These are phyloP conservation scores for Aethionema arabicum DNA, from an alignment of 345 rosid genomes.

Conservation along the genomic window DNA sequence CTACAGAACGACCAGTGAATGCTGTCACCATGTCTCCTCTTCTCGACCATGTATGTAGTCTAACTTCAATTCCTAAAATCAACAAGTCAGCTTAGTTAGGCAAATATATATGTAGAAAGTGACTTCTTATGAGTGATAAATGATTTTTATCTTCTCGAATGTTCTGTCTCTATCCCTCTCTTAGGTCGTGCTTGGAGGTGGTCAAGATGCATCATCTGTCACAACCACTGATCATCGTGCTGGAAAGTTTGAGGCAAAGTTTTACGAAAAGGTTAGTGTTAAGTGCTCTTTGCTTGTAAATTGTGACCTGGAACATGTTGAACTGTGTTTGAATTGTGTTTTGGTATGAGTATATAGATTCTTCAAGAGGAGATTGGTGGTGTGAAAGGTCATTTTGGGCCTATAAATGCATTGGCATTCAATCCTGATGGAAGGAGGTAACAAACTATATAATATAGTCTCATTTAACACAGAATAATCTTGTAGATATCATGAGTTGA, in stretches of 20 bases:
- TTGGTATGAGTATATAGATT: slow-evolving; percentile 42
- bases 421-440: slow-evolving; percentile 97
- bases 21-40: slow-evolving; percentile 98
- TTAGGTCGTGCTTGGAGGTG: slow-evolving; percentile 99
- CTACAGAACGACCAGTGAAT: slow-evolving; percentile 87
- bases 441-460: background rate
- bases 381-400: slow-evolving; percentile 98
- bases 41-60: slow-evolving; percentile 77
- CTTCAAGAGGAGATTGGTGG: slow-evolving; percentile 93
- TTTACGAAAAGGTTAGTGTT: slow-evolving; percentile 52
- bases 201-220: slow-evolving; percentile 95
- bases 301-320: background rate
- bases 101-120: background rate
- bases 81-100: background rate
- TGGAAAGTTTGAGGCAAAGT: slow-evolving; percentile 97
- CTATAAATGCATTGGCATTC: slow-evolving; percentile 93
- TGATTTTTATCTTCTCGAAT: slow-evolving; percentile 5
- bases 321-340: slow-evolving; percentile 4
- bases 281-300: background rate
- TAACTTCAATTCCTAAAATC: background rate
- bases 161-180: no score
- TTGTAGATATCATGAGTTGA: background rate
- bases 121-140: no score
- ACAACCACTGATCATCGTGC: slow-evolving; percentile 98
- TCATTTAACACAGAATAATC: background rate